Base-by-base conservation (phyloP, 2,329 filamentous ascomycete genomes). In the Tolypocladium nubicola region DNA sequence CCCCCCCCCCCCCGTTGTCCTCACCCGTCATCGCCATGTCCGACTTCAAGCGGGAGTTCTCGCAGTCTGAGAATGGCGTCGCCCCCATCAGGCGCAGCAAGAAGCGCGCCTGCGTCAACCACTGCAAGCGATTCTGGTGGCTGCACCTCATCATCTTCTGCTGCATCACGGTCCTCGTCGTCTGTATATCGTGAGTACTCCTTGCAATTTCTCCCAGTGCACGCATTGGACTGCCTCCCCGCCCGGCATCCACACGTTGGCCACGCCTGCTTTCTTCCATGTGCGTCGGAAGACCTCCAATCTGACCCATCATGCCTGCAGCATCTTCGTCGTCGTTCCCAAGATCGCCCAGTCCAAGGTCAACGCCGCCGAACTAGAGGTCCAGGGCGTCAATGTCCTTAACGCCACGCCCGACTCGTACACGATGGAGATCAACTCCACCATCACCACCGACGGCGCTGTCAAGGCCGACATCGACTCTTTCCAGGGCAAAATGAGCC, bases 61-160 rank as follows among this genome's bases (percentile, higher is more conserved):
- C 65, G 33, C 70, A 74, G 67, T 64, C 65, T 43, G 74, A 78
- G 64, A 61, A 62, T 55, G 65, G 62, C 54, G 59, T 66, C 53
- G 59, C 65, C 53, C 62, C 63, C 52, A 35, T 59, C 49, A 65
- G 63, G 60, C 52, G 62, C 21, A 55, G 65, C 55, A 75, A 74
- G 67, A 73, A 70, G 61, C 70, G 73, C 59, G 67, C 68, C 37
- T 71, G 73, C 61, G 70, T 71, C 57, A 71, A 75, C 52, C 80
- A 83, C 66, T 79, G 77, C 67, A 76, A 70, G 65, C 76, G 73
- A 62, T 85, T 79, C 63, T 87, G 84, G 84, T 87, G 84, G 83
- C 64, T 76, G 61, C 76, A 84, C 63, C 67, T 85, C 58, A 71
- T 86, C 58, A 66, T 75, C 19, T 67, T 83, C 55, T 65, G 79